These are phyloP conservation scores for Ceratobasidium theobromae DNA, from an alignment of 1,284 basidiomycete genomes.

Conservation along the genomic window DNA sequence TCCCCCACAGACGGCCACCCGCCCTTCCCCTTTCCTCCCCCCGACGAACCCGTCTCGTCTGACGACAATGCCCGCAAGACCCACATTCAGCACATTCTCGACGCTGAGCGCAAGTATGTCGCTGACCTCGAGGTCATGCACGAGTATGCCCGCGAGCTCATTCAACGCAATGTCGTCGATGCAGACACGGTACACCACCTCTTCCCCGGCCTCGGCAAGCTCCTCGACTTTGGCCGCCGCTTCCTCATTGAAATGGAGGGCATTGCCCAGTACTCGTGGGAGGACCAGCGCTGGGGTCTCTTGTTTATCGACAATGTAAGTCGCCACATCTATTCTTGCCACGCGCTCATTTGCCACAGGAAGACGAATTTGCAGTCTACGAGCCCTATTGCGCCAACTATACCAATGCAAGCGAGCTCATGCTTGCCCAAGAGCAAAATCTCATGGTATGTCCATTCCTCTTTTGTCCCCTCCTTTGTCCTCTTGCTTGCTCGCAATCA, in stretches of 20 bases:
- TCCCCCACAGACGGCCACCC: slow-evolving; percentile 31
- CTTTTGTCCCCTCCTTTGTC: slow-evolving; percentile 34
- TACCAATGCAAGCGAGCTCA: slow-evolving; percentile 80
- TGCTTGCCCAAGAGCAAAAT: slow-evolving; percentile 82
- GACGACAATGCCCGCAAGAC: slow-evolving; percentile 72
- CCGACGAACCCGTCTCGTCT: slow-evolving; percentile 44
- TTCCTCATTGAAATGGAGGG: slow-evolving; percentile 95
- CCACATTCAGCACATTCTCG: slow-evolving; percentile 83
- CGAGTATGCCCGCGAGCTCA: slow-evolving; percentile 50
- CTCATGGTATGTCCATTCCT: slow-evolving; percentile 63
- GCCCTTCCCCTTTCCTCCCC: slow-evolving; percentile 14
- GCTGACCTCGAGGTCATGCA: slow-evolving; percentile 97
- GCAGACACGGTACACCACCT: slow-evolving; percentile 89
- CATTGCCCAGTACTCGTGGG: slow-evolving; percentile 79
- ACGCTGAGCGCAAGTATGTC: slow-evolving; percentile 97
- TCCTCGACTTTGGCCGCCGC: slow-evolving; percentile 95
- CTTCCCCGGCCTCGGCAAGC: slow-evolving; percentile 93
- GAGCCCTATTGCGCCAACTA: slow-evolving; percentile 99
- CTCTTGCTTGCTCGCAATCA: background rate
- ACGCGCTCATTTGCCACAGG: slow-evolving; percentile 50
- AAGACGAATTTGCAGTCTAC: slow-evolving; percentile 92
- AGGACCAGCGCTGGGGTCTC: slow-evolving; percentile 86
- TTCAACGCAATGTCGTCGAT: slow-evolving; percentile 12
- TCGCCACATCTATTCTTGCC: slow-evolving; percentile 47
- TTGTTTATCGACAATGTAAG: slow-evolving; percentile 79